A percentile compares a stretch with the other conserved stretches of the same genome.
phyloP scores from a whole-genome alignment of 140 eudicot genomes.

The Senecio squalidus region DNA sequence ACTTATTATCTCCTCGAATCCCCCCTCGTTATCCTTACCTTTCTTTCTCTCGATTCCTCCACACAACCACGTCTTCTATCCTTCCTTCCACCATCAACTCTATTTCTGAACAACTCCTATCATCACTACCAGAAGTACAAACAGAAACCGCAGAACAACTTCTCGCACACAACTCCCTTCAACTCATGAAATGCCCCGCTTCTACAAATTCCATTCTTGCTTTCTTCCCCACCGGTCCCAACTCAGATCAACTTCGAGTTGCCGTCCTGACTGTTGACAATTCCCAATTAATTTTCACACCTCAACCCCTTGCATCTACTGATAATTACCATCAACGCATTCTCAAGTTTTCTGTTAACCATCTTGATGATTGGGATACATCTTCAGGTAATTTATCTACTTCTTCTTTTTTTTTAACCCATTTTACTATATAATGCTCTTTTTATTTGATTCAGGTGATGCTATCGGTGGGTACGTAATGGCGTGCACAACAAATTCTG shows the following conservation, averaged over 20 bases:
- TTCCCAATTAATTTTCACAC: conserved; percentile 10
- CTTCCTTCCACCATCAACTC: conserved; percentile 37
- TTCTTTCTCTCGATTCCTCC: conserved; percentile 38
- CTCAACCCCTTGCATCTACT: neutral
- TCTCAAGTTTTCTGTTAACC: neutral
- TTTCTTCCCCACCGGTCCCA: conserved; percentile 56
- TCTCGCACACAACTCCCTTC: conserved; percentile 36
- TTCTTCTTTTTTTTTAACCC: neutral
- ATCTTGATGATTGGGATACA: neutral
- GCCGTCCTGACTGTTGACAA: conserved; percentile 29
- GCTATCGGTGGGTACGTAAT: conserved; percentile 49
- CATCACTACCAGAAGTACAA: no score
- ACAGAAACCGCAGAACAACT: neutral
- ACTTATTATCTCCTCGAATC: conserved; percentile 33
- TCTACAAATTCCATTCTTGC: conserved; percentile 26
- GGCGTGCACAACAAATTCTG: conserved; percentile 40
- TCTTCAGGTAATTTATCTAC: neutral
- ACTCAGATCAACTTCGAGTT: conserved; percentile 53
- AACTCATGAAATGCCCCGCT: conserved; percentile 39
- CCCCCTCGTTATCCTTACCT: conserved; percentile 43
- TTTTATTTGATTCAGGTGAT: conserved; percentile 24
- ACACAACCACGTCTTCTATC: conserved; percentile 26
- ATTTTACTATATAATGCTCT: neutral
- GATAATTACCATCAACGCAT: neutral
- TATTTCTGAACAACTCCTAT: conserved; percentile 25